These are phyloP conservation scores for Porpolomopsis calyptriformis DNA, from an alignment of 768 basidiomycete species.

Conservation along the genomic window DNA sequence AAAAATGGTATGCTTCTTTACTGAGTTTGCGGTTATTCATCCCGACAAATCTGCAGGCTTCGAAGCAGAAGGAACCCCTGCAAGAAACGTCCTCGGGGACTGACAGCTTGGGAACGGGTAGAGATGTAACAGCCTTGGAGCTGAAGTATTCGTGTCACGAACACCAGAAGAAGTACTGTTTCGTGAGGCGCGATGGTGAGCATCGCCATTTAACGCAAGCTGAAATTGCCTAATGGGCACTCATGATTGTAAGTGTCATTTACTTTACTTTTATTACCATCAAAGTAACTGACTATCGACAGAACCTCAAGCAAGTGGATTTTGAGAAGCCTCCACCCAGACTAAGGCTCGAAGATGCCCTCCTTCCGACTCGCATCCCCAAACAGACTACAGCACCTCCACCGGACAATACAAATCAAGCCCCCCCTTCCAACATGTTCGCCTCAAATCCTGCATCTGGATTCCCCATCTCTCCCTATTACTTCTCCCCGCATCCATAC, in stretches of 20 bases:
- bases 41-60: not conserved
- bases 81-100: not conserved
- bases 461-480: too few relatives aligned
- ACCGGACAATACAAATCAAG: too few relatives aligned
- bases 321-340: not conserved
- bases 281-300: not conserved
- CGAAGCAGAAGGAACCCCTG: not conserved
- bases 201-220: not conserved
- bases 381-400: too few relatives aligned
- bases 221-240: slow-evolving; percentile 1
- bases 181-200: not conserved
- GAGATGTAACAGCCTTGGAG: not conserved
- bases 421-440: too few relatives aligned
- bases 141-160: slow-evolving; percentile 1
- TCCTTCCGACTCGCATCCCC: not conserved
- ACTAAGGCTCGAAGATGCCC: slow-evolving; percentile 2
- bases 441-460: too few relatives aligned
- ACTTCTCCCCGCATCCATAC: too few relatives aligned
- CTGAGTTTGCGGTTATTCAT: not conserved
- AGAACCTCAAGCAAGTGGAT: slow-evolving; percentile 2
- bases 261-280: not conserved
- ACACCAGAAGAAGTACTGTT: slow-evolving; percentile 3
- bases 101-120: not conserved
- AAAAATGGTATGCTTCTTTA: not conserved
- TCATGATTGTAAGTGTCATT: slow-evolving; percentile 1